A percentile compares a stretch with the other conserved stretches of the same genome.
Conservation (phyloP, 73 alveolate species). For the Strombidium stylifer region DNA sequence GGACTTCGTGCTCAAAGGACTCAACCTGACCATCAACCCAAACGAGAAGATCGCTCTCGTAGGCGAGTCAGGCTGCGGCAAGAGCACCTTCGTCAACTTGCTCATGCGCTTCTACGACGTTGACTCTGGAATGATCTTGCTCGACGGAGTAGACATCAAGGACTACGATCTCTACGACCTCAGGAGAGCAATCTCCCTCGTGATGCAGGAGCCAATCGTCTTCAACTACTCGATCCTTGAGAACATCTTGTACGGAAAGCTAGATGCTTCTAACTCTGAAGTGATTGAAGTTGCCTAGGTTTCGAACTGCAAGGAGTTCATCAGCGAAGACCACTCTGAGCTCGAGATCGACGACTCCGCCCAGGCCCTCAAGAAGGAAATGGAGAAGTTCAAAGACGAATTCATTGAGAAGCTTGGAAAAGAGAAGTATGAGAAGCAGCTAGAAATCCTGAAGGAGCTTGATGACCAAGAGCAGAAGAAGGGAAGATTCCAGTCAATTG, state of each 20-base stretch:
- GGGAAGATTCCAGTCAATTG: conserved; percentile 8
- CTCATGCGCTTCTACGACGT: conserved; percentile 86
- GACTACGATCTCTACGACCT: conserved; percentile 73
- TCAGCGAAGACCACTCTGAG: conserved; percentile 18
- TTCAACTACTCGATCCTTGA: conserved; percentile 81
- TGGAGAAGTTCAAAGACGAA: background rate
- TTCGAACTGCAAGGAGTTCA: conserved; percentile 79
- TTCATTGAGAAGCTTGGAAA: background rate
- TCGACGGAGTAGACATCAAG: conserved; percentile 84
- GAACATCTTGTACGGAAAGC: conserved; percentile 84
- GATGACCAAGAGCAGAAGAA: conserved; percentile 4
- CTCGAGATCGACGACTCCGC: conserved; percentile 17
- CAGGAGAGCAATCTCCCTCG: conserved; percentile 85
- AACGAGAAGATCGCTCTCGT: conserved; percentile 77
- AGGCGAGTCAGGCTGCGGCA: conserved; percentile 95
- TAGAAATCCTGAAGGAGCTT: conserved; percentile 4
- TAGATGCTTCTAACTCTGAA: conserved; percentile 72
- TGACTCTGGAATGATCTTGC: conserved; percentile 64
- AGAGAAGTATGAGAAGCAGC: too few species aligned
- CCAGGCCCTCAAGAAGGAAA: background rate
- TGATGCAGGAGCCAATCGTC: conserved; percentile 94
- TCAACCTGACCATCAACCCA: conserved; percentile 63
- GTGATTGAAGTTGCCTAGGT: conserved; percentile 79
- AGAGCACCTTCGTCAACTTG: conserved; percentile 78
- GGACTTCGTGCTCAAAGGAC: conserved; percentile 70